Conservation (phyloP, 169 alveolate species). For the Cryptosporidium meleagridis region DNA sequence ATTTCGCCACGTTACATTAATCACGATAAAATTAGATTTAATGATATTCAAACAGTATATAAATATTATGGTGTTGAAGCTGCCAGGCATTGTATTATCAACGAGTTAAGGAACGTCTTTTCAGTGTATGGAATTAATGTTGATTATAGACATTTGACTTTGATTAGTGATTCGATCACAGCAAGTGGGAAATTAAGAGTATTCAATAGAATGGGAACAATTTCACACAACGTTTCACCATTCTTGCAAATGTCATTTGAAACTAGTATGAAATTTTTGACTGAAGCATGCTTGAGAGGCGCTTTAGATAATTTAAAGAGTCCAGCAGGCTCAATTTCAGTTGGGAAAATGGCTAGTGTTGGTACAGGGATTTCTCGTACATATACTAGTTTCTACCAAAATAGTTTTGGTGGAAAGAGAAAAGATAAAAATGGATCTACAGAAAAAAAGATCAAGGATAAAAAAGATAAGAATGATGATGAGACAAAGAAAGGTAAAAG, state of each 20-base stretch:
- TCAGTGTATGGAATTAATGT: slow-evolving; percentile 96
- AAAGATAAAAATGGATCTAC: neutral
- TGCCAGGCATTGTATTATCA: slow-evolving; percentile 93
- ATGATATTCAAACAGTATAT: slow-evolving; percentile 93
- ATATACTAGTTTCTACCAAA: slow-evolving; percentile 15
- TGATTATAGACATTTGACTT: slow-evolving; percentile 94
- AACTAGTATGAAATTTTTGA: slow-evolving; percentile 93
- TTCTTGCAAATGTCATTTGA: slow-evolving; percentile 97
- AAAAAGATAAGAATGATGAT: neutral
- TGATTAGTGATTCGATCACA: slow-evolving; percentile 97
- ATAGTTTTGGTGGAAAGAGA: neutral
- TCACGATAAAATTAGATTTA: slow-evolving; percentile 89
- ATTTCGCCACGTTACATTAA: slow-evolving; percentile 85
- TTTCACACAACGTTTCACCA: slow-evolving; percentile 85
- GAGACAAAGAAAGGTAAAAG: neutral
- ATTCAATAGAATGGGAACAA: slow-evolving; percentile 82
- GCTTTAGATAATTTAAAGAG: slow-evolving; percentile 81
- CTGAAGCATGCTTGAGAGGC: slow-evolving; percentile 88
- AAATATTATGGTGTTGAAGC: slow-evolving; percentile 98
- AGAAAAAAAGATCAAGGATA: neutral
- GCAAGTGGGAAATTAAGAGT: slow-evolving; percentile 92
- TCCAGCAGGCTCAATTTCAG: slow-evolving; percentile 82
- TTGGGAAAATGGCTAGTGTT: slow-evolving; percentile 33
- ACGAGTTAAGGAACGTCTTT: slow-evolving; percentile 94
- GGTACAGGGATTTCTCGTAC: slow-evolving; percentile 69